Conservation (phyloP, 805 yeast genomes). For the Starmerella lactis-condensi region DNA sequence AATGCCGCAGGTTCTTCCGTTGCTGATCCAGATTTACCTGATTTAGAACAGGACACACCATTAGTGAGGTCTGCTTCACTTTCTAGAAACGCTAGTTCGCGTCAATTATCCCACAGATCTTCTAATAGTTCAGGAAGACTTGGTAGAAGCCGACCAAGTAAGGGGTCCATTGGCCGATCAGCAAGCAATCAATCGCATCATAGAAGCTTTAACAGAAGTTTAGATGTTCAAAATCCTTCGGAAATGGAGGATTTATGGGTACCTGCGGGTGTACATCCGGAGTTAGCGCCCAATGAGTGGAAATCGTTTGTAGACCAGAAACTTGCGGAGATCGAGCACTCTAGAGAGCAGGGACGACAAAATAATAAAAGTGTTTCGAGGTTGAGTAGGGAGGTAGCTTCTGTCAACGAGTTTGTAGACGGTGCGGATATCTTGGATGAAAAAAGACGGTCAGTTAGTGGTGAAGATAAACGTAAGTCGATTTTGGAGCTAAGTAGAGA, state of each 20-base stretch:
- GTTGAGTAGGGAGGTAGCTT: constrained; percentile 22
- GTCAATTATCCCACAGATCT: no score
- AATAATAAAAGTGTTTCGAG: constrained; percentile 16
- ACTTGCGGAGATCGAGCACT: constrained; percentile 21
- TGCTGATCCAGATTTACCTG: constrained; percentile 27
- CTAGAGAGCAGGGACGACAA: constrained; percentile 10
- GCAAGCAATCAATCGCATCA: no score
- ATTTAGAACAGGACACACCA: constrained; percentile 3
- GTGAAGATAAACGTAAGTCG: constrained; percentile 15
- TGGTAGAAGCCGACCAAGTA: no score
- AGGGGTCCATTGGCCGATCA: no score
- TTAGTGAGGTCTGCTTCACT: no score
- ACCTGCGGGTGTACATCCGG: constrained; percentile 87
- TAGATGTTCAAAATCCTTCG: no score
- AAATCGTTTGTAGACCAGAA: constrained; percentile 25
- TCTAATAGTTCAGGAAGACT: no score
- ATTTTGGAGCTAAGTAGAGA: constrained; percentile 34
- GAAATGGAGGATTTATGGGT: constrained; percentile 51
- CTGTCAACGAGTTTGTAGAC: constrained; percentile 20
- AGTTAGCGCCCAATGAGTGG: constrained; percentile 76
- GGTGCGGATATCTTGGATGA: constrained; percentile 21
- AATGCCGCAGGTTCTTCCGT: constrained; percentile 21
- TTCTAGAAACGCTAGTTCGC: no score
- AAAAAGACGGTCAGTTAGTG: constrained; percentile 14
- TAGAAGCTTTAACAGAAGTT: no score